Evolutionary conservation across 1,139 yeast genomes (phyloP), one percentile per base, ranked within the genome.

Genomic region (Diutina siamensis): DNA sequence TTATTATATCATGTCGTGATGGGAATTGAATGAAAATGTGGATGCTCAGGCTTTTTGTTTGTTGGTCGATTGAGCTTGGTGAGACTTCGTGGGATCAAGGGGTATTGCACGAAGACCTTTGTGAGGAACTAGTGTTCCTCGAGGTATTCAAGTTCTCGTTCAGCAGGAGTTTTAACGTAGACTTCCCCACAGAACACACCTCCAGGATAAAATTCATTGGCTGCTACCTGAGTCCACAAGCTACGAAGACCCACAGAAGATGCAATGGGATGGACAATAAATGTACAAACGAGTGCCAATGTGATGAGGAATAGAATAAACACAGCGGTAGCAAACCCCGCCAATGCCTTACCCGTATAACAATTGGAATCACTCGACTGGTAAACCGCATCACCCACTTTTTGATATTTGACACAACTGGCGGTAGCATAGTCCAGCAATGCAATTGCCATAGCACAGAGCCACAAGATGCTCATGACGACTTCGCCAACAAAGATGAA

Each of bases 161-260:
- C 34, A 8, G 4, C n/a, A 3, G 20, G 42, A 4, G 42, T 25
- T 5, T 38, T 38, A 12, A 38, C 42, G 10, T 38, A 38, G 13
- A 38, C 42, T 15, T 38, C 42, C 4, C 42, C 42, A 38, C 42
- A 38, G 17, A 38, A 38, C 32, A 38, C 42, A 0, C 42, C 42
- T 1, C 42, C 42, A n/a, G 42, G 42, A 15, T 38, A 38, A 25
- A 38, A 38, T 13, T 17, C 32, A 20, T 38, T 38, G 19, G 12
- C 31, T 7, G 31, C 25, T n/a, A 38, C 42, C 32, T n/a, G 42
- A 2, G 42, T 38, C 32, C 31, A 38, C 3, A 38, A 15, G 10
- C 20, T 25, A 13, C 33, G 31, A 15, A 38, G 33, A 4, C 42
- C 42, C 31, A 38, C 32, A 10, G n/a, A 15, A 12, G 32, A 25